Evolutionary conservation across 371 early-diverging fungal genomes (phyloP), one percentile per base, ranked within the genome.

Genomic region (Lichtheimia ramosa): DNA sequence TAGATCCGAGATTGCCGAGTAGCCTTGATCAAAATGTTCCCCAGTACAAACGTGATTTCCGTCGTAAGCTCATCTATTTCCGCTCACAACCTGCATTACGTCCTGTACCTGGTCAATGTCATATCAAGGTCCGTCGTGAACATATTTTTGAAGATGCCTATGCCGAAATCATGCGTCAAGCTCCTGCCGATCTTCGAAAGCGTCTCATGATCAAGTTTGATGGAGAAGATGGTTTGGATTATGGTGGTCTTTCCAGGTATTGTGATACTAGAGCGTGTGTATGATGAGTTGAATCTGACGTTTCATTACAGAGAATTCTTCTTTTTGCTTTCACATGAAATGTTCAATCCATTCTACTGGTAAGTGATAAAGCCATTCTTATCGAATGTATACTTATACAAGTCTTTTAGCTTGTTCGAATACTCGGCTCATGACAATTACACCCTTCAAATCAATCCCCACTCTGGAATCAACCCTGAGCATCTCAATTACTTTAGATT

Each of bases 401-500:
- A 16, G 25, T 25, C n/a, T 21, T 39, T 2, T 58, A 68, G 76
- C 60, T 83, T 99, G 55, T 99, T 99, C 71, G 94, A 96, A 70
- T 95, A 96, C 69, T 94, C 96, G 39, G 96, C 95, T 12, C 94
- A 94, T 73, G 96, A 97, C 78, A 95, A 93, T 62, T 93, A 96
- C 75, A 95, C 97, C 40, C 82, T 96, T 46, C 96, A 97, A 69
- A 96, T 97, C 77, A 98, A 94, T 76, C 95, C 96, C 40, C 89
- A 95, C 70, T 95, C 95, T 25, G 87, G 88, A 52, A 88, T 98
- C 62, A 97, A 98, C 76, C 96, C 98, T 21, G 98, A 99, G 71
- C 99, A 99, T 75, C 79, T 99, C 58, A 91, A 93, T 71, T 98
- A 96, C 81, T 99, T 97, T 82, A 91, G 88, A 71, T 99, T 99